Percentiles rank a stretch among this genome's conserved stretches.
These are phyloP conservation scores for Lignosus rhinocerotis DNA, from an alignment of 1,284 basidiomycete species.

Conservation along the genomic window DNA sequence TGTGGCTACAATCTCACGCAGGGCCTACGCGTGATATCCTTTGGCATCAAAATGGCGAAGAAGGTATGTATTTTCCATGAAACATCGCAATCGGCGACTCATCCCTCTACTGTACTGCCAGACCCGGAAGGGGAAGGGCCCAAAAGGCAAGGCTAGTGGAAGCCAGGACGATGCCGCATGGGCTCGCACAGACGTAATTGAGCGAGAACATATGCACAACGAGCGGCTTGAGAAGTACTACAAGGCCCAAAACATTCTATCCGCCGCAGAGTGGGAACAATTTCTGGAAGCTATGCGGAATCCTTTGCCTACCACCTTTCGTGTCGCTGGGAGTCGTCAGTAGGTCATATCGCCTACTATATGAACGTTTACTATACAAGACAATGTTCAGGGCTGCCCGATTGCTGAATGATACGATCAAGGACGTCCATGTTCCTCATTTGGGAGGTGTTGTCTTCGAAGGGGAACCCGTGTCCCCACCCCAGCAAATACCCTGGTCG, in stretches of 20 bases:
- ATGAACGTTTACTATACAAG: background rate
- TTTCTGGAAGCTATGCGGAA: slow-evolving; percentile 72
- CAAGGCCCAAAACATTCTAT: slow-evolving; percentile 69
- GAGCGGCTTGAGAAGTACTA: slow-evolving; percentile 78
- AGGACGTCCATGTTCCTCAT: slow-evolving; percentile 76
- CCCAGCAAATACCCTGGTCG: slow-evolving; percentile 83
- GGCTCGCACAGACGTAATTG: slow-evolving; percentile 39
- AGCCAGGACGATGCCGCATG: slow-evolving; percentile 19
- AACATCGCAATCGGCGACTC: background rate
- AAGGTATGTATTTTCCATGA: slow-evolving; percentile 2
- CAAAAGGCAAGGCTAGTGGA: slow-evolving; percentile 10
- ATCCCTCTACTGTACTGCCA: background rate
- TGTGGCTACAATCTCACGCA: too few relatives aligned
- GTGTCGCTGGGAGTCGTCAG: slow-evolving; percentile 88
- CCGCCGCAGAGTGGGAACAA: slow-evolving; percentile 75
- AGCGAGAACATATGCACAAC: slow-evolving; percentile 69
- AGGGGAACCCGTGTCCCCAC: slow-evolving; percentile 75
- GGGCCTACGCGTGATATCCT: too few relatives aligned
- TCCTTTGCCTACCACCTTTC: slow-evolving; percentile 92
- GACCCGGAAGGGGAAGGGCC: slow-evolving; percentile 17
- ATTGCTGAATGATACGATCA: slow-evolving; percentile 73
- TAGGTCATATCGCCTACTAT: slow-evolving; percentile 40
- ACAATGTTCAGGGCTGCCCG: slow-evolving; percentile 59
- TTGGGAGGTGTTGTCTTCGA: slow-evolving; percentile 81
- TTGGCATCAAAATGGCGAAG: slow-evolving; percentile 6